phyloP scores from a whole-genome alignment of 2,329 filamentous ascomycete species.

The Emergomyces orientalis region DNA sequence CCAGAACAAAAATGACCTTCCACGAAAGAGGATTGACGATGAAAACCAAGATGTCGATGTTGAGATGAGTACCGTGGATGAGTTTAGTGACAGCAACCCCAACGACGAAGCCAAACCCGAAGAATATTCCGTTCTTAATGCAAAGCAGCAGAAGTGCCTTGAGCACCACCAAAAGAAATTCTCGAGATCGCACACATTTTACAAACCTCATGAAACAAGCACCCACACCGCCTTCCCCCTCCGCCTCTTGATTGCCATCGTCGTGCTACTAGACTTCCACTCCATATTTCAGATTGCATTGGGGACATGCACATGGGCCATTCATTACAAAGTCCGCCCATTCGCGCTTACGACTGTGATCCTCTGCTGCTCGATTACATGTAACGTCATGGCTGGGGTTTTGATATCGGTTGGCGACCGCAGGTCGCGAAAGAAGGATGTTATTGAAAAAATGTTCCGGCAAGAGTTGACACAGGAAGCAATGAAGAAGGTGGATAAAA shows the following conservation, averaged over 20 bases:
- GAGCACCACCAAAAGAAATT: constrained; percentile 72
- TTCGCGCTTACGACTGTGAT: constrained; percentile 71
- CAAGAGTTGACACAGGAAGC: constrained; percentile 64
- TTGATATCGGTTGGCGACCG: constrained; percentile 68
- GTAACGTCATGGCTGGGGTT: constrained; percentile 67
- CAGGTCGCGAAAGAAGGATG: constrained; percentile 74
- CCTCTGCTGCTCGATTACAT: constrained; percentile 66
- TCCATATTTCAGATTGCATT: constrained; percentile 71
- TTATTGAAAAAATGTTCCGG: constrained; percentile 64
- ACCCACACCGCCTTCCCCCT: constrained; percentile 75
- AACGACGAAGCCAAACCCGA: constrained; percentile 39
- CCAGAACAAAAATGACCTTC: constrained; percentile 61
- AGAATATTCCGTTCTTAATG: constrained; percentile 54
- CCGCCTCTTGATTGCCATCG: constrained; percentile 62
- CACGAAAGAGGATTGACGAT: constrained; percentile 31
- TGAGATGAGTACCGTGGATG: constrained; percentile 30
- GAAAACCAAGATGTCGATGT: constrained; percentile 39
- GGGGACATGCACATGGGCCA: constrained; percentile 69
- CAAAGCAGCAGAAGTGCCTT: constrained; percentile 58
- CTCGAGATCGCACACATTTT: constrained; percentile 75
- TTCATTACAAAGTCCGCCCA: constrained; percentile 59
- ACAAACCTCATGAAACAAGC: constrained; percentile 76
- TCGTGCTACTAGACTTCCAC: constrained; percentile 71
- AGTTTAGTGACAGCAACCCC: constrained; percentile 36
- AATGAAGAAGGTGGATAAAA: constrained; percentile 48